Base-by-base conservation (phyloP, 2,329 filamentous ascomycete species). In the Penicillium italicum region DNA sequence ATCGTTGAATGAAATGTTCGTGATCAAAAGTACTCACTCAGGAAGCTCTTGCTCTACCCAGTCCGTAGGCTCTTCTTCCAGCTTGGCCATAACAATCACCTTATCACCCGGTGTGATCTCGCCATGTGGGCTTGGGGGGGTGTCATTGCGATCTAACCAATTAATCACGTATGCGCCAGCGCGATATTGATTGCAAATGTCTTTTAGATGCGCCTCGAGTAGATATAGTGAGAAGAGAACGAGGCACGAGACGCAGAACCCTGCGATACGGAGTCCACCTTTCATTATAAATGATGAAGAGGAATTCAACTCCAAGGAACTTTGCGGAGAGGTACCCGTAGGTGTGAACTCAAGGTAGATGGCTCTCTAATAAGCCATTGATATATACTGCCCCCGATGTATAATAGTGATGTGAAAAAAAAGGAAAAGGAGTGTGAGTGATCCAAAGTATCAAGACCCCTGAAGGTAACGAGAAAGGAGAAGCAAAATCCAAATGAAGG, bases 1-100 rank as follows among this genome's bases (percentile, higher is more conserved):
- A 7, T 22, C 26, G 3, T 28, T n/a, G 12, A 44, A 18, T 3
- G 16, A 18, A 24, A 10, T 20, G 9, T n/a, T 36, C 20, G n/a
- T 18, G 3, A 31, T 31, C 9, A 24, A 10, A 14, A 34, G 20
- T 4, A 68, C 69, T 49, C 72, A 80, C 74, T 79, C 76, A 2
- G 75, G 72, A n/a, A 80, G 70, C 24, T 78, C 68, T 33, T 73
- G 60, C 14, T 66, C 60, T 2, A 80, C 75, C 79, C 79, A 81
- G 18, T 71, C 63, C 7, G 76, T 75, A 54, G 76, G 66, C 56
- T 80, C 77, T 28, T 69, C 69, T 37, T 73, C 66, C 14, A 78
- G 55, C 56, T 70, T 76, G 16, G 77, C 77, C 70, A 80, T 76
- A 26, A 78, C 72, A 49, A 78, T 72, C 12, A 74, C 69, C 46